phyloP scores from a whole-genome alignment of 257 asterid species.

The Mitragyna speciosa region DNA sequence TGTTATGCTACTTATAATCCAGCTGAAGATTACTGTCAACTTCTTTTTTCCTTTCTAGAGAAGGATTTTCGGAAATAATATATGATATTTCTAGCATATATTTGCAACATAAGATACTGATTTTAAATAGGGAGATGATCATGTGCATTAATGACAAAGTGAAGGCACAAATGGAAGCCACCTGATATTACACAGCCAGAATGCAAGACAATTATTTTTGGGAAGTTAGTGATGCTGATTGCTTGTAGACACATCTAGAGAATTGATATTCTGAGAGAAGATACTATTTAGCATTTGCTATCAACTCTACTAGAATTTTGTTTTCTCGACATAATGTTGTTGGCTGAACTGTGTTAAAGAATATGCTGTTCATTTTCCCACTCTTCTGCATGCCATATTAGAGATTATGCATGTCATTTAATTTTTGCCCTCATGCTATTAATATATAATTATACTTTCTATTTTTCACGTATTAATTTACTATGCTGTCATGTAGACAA shows the following conservation, averaged over 20 bases:
- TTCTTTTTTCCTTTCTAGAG: too few species aligned
- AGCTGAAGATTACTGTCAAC: too few species aligned
- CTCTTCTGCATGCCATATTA: background rate
- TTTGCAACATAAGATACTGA: background rate
- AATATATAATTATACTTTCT: background rate
- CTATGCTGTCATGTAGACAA: conserved; percentile 12
- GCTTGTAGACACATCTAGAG: background rate
- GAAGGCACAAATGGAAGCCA: background rate
- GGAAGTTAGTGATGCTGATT: background rate
- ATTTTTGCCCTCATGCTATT: background rate
- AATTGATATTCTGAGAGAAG: background rate
- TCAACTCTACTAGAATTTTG: background rate
- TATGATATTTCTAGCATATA: background rate
- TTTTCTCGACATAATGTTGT: background rate
- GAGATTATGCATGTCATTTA: background rate
- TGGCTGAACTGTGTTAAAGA: background rate
- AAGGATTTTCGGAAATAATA: background rate
- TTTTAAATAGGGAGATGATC: background rate
- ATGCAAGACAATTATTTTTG: background rate
- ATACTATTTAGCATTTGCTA: too few species aligned
- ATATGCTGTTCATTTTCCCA: background rate
- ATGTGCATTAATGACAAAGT: background rate
- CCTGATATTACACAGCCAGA: background rate
- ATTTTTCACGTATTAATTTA: background rate
- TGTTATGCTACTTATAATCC: background rate